A percentile compares a stretch with the other conserved stretches of the same genome.
Conservation (phyloP, 176 grass and related monocot species). For the Phyllostachys edulis region DNA sequence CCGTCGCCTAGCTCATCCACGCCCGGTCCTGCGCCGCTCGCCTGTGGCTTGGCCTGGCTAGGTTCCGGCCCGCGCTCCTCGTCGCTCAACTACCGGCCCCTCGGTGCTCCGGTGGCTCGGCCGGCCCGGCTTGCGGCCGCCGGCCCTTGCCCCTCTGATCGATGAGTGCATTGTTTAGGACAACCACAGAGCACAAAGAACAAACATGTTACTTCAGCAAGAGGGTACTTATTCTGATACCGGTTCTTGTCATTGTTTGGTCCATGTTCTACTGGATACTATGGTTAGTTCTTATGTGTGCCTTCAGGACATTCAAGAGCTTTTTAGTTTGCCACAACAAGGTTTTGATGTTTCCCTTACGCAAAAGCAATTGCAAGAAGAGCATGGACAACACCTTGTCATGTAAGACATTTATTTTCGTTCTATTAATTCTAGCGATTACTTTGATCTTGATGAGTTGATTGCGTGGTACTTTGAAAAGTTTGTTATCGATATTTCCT, state of each 20-base stretch:
- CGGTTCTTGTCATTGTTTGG: constrained; percentile 3
- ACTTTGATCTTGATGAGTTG: background rate
- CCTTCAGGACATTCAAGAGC: constrained; percentile 71
- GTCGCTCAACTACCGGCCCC: too few relatives aligned
- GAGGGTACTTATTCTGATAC: constrained; percentile 50
- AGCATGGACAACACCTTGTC: constrained; percentile 65
- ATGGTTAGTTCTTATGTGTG: constrained; percentile 23
- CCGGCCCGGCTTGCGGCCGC: too few relatives aligned
- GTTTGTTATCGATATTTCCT: background rate
- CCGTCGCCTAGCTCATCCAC: too few relatives aligned
- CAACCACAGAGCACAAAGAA: constrained; percentile 89
- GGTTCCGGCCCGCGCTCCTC: too few relatives aligned
- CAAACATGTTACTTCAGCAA: constrained; percentile 91
- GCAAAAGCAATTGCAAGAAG: constrained; percentile 78
- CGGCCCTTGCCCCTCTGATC: too few relatives aligned
- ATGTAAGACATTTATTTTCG: constrained; percentile 44
- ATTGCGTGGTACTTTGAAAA: background rate
- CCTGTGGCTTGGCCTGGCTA: too few relatives aligned
- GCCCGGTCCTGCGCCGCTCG: too few relatives aligned
- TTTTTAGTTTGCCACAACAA: constrained; percentile 79
- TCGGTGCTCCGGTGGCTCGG: too few relatives aligned
- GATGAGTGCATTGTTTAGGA: too few relatives aligned
- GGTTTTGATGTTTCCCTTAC: constrained; percentile 91
- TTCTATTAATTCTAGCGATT: background rate
- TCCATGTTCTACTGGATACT: constrained; percentile 9